A percentile compares a stretch with the other conserved stretches of the same genome.
Conservation (phyloP, 2,329 filamentous ascomycete species). For the Trichophyton schoenleinii region DNA sequence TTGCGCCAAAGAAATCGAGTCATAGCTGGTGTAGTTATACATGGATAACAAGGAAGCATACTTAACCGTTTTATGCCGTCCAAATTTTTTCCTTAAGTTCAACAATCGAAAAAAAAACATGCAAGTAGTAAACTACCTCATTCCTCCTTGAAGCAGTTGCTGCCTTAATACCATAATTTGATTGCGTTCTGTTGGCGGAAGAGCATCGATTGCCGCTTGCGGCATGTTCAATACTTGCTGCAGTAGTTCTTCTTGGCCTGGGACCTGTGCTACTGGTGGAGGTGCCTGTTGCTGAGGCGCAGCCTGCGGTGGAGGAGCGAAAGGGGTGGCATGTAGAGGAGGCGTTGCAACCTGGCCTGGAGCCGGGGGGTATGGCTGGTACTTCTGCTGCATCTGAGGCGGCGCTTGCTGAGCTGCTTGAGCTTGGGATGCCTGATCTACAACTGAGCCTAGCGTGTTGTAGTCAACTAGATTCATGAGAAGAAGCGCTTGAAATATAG, state of each 20-base stretch:
- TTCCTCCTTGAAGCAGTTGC: slow-evolving; percentile 68
- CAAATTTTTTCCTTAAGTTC: not conserved
- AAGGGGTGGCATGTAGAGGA: slow-evolving; percentile 33
- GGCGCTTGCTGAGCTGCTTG: slow-evolving; percentile 29
- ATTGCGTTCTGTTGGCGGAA: slow-evolving; percentile 60
- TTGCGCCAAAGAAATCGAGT: not conserved
- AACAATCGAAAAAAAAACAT: not conserved
- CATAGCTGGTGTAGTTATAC: not conserved
- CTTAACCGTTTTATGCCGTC: not conserved
- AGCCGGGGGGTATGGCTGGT: slow-evolving; percentile 26
- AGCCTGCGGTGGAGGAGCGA: slow-evolving; percentile 28
- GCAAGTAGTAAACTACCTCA: slow-evolving; percentile 51
- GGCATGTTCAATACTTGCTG: slow-evolving; percentile 70
- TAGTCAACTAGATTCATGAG: slow-evolving; percentile 88
- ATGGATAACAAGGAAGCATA: slow-evolving; percentile 4
- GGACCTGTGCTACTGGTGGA: slow-evolving; percentile 29
- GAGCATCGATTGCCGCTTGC: slow-evolving; percentile 63
- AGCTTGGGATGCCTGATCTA: slow-evolving; percentile 46
- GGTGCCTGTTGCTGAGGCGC: slow-evolving; percentile 33
- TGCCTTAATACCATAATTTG: slow-evolving; percentile 70
- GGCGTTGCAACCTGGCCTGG: slow-evolving; percentile 42
- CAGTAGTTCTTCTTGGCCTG: slow-evolving; percentile 60
- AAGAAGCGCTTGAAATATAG: slow-evolving; percentile 85
- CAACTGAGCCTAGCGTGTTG: slow-evolving; percentile 64
- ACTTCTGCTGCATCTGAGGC: slow-evolving; percentile 25